Evolutionary conservation across 2,329 filamentous ascomycete genomes (phyloP).

Genomic region (Cryphonectria carpinicola): DNA sequence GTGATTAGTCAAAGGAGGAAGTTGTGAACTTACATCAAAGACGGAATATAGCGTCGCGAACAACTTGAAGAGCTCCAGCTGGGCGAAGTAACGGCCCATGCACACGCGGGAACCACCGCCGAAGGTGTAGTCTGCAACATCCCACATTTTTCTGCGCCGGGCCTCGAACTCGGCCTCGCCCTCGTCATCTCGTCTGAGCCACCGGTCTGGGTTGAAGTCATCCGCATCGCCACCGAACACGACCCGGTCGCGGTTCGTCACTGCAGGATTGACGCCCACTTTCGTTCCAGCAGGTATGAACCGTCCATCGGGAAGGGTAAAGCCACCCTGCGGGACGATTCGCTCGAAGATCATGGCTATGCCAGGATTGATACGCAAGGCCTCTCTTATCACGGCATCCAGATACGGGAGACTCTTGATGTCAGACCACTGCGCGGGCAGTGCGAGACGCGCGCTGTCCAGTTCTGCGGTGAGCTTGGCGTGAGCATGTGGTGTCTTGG

Average conservation of each 20-base stretch:
- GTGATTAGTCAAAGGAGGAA: not conserved
- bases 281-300: conserved; percentile 15
- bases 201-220: conserved; percentile 16
- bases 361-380: conserved; percentile 46
- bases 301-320: conserved; percentile 11
- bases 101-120: conserved; percentile 17
- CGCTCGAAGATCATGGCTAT: conserved; percentile 35
- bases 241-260: conserved; percentile 14
- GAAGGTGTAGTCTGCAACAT: conserved; percentile 17
- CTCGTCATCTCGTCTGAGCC: conserved; percentile 10
- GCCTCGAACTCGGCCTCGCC: not conserved
- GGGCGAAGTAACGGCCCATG: conserved; percentile 18
- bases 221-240: conserved; percentile 16
- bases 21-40: conserved; percentile 15
- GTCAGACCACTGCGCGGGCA: conserved; percentile 8
- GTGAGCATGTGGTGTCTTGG: conserved; percentile 11
- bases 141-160: conserved; percentile 2
- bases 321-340: not conserved
- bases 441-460: conserved; percentile 8
- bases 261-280: conserved; percentile 16
- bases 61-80: conserved; percentile 21
- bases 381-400: conserved; percentile 43
- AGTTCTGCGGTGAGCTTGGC: conserved; percentile 9
- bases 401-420: conserved; percentile 40
- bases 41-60: conserved; percentile 20